These are phyloP conservation scores for Rhizopogon roseolus DNA, from an alignment of 768 basidiomycete species.

Conservation along the genomic window DNA sequence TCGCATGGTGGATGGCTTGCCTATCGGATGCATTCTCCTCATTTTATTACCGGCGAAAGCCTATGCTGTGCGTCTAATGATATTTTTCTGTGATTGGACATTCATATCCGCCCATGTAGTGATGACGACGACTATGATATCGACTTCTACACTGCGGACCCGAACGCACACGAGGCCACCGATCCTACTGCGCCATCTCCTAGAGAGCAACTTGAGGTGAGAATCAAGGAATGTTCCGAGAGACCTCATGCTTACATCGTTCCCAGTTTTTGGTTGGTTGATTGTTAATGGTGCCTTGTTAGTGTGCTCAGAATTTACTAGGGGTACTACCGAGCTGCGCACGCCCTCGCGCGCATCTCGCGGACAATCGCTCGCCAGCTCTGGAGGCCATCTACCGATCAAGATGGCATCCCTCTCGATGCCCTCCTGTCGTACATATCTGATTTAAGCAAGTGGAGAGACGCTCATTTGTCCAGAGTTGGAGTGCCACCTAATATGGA, in stretches of 20 bases:
- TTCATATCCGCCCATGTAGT: conserved; percentile 29
- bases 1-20: conserved; percentile 93
- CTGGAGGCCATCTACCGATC: conserved; percentile 74
- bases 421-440: conserved; percentile 52
- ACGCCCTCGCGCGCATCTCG: conserved; percentile 78
- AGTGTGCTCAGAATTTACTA: conserved; percentile 24
- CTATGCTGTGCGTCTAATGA: conserved; percentile 49
- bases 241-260: conserved; percentile 6
- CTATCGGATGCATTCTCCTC: conserved; percentile 79
- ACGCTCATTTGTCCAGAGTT: conserved; percentile 67
- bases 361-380: conserved; percentile 78
- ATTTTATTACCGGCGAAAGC: conserved; percentile 82
- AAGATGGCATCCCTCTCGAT: conserved; percentile 72
- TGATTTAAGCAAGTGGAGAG: conserved; percentile 67
- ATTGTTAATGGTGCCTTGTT: conserved; percentile 4
- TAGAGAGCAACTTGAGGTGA: conserved; percentile 76
- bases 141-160: conserved; percentile 79
- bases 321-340: conserved; percentile 83
- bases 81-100: conserved; percentile 6
- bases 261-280: conserved; percentile 61
- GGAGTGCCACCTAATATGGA: conserved; percentile 86
- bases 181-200: conserved; percentile 56
- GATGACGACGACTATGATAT: conserved; percentile 90
- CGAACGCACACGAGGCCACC: conserved; percentile 42
- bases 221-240: conserved; percentile 10